Percentiles rank a stretch among this genome's conserved stretches.
Evolutionary conservation across 352 stramenopile species (phyloP).

Genomic region (Pythium oligandrum): DNA sequence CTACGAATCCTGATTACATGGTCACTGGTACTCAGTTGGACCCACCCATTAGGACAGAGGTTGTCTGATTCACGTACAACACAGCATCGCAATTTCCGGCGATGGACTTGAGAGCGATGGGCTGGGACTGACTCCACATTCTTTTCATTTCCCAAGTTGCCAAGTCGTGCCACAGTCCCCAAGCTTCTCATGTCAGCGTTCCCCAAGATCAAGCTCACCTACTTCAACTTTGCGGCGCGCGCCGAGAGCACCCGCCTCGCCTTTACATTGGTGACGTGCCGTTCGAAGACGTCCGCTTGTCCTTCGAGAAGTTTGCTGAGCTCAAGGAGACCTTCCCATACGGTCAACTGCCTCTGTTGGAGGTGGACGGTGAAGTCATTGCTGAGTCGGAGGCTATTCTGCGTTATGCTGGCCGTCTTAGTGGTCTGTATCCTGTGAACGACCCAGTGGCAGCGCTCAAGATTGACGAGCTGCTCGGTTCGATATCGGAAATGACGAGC

Average conservation of each 20-base stretch:
- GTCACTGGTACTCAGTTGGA: no score
- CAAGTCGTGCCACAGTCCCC: no score
- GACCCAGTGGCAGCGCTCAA: conserved; percentile 22
- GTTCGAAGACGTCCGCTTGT: conserved; percentile 32
- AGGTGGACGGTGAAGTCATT: conserved; percentile 24
- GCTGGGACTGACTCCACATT: no score
- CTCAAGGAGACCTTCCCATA: conserved; percentile 25
- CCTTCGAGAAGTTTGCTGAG: conserved; percentile 21
- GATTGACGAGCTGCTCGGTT: conserved; percentile 27
- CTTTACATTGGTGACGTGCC: conserved; percentile 25
- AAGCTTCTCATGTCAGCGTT: conserved; percentile 9
- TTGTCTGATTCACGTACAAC: no score
- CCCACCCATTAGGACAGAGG: no score
- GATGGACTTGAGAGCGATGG: no score
- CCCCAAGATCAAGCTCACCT: conserved; percentile 28
- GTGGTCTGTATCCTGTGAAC: conserved; percentile 28
- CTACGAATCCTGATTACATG: no score
- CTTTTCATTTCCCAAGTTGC: conserved; percentile 10
- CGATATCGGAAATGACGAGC: conserved; percentile 20
- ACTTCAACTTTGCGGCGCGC: conserved; percentile 32
- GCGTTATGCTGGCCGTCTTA: conserved; percentile 31
- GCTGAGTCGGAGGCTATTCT: conserved; percentile 28
- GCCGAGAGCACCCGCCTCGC: conserved; percentile 29
- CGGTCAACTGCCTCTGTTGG: conserved; percentile 26
- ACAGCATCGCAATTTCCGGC: no score